phyloP scores from a whole-genome alignment of 768 basidiomycete species.

The Naematelia encephala region DNA sequence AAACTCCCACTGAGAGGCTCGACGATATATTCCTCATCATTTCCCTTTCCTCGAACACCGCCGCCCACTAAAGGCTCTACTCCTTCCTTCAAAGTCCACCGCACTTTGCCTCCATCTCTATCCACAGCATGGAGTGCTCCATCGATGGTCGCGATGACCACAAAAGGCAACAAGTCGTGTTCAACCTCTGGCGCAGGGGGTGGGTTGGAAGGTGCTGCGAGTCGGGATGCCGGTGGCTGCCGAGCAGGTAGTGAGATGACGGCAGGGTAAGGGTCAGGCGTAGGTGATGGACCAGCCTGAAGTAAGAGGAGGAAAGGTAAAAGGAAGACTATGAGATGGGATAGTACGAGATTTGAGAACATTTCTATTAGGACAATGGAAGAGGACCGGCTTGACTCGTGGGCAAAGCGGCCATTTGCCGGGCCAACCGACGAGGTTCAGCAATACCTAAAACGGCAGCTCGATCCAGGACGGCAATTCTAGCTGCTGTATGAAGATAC shows the following conservation, averaged over 20 bases:
- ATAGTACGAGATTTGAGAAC: slow-evolving; percentile 10
- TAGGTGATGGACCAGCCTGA: slow-evolving; percentile 5
- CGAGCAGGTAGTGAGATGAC: slow-evolving; percentile 29
- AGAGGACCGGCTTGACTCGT: not conserved
- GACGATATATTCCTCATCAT: slow-evolving; percentile 75
- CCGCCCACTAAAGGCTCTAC: slow-evolving; percentile 45
- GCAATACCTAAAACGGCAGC: not conserved
- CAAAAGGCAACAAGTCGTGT: slow-evolving; percentile 70
- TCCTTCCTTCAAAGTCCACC: slow-evolving; percentile 78
- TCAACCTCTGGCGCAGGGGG: slow-evolving; percentile 49
- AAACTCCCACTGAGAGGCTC: slow-evolving; percentile 94
- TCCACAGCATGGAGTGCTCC: slow-evolving; percentile 93
- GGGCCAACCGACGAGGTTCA: not conserved
- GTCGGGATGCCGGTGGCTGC: slow-evolving; percentile 5
- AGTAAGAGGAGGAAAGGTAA: slow-evolving; percentile 25
- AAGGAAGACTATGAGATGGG: slow-evolving; percentile 23
- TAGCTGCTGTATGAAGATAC: too few species aligned
- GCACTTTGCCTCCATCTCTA: slow-evolving; percentile 69
- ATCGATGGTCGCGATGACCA: slow-evolving; percentile 88
- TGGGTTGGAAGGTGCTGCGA: not conserved
- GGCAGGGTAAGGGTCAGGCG: slow-evolving; percentile 37
- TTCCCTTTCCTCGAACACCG: slow-evolving; percentile 48
- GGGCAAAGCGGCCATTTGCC: not conserved
- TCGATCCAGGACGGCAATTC: too few species aligned
- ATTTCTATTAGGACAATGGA: not conserved